Evolutionary conservation across 768 basidiomycete species (phyloP), one percentile per base, ranked within the genome.

Genomic region (Panaeolus papilionaceus): DNA sequence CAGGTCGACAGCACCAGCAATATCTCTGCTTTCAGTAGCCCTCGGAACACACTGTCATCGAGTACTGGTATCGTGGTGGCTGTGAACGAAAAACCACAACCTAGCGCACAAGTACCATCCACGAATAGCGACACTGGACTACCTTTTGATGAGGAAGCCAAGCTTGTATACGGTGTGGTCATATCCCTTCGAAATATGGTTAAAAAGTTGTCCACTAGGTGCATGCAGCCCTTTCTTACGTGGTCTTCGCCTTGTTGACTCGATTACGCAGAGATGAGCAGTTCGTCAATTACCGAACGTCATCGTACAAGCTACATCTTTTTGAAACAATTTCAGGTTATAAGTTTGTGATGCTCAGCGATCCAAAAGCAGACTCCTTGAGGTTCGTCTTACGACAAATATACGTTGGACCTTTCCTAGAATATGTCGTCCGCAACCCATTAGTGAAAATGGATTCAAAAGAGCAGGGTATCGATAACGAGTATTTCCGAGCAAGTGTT

Each of bases 81-180:
- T 2, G 79, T 78, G 65, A 83, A 82, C 67, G 87, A 89, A 49
- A 77, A 71, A 45, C 70, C 77, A 3, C 68, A 72, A 64, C 79
- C 79, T 9, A 78, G 81, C 33, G 67, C 80, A 28, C 80, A 80
- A 72, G 72, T 79, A 3, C 74, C 81, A 18, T 73, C 77, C 0
- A 72, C 77, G 28, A 70, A 75, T 37, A 80, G 84, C 10, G 86
- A 81, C 68, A 83, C 88, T 3, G 88, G 86, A 18, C 81, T 99
- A 20, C 84, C 97, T 6, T 99, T 99, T 72, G 98, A 99, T 75
- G 98, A 99, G 77, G 97, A 99, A 78, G 91, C 92, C 0, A 99
- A 99, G 76, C 86, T 99, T 68, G 96, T 99, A 0, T 99, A 99
- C 76, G 98, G 98, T 66, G 94, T 99, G 64, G 84, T 99, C 14